A percentile compares a stretch with the other conserved stretches of the same genome.
Conservation (phyloP, 2,329 filamentous ascomycete genomes). For the Didymosphaeria variabile region DNA sequence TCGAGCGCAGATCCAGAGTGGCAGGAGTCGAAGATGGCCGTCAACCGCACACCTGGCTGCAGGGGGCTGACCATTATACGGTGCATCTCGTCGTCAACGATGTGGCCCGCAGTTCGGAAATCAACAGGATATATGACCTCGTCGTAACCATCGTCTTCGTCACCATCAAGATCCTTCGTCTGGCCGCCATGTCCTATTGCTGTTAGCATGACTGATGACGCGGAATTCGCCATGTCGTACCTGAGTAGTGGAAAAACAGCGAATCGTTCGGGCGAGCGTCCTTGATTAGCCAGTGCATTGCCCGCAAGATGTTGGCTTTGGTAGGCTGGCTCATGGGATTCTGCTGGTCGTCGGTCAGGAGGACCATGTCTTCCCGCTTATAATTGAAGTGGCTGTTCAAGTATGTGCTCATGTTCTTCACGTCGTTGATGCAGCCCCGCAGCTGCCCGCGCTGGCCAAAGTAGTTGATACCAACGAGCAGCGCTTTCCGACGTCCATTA, state of each 20-base stretch:
- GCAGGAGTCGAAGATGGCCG: constrained; percentile 83
- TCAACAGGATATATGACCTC: constrained; percentile 87
- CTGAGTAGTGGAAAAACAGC: constrained; percentile 97
- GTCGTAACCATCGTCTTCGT: constrained; percentile 83
- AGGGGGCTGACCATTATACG: constrained; percentile 80
- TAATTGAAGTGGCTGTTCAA: constrained; percentile 90
- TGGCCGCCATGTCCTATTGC: constrained; percentile 79
- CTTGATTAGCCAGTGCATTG: constrained; percentile 98
- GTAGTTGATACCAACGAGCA: constrained; percentile 96
- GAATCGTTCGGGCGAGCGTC: constrained; percentile 92
- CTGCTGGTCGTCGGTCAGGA: constrained; percentile 94
- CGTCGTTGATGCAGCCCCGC: constrained; percentile 94
- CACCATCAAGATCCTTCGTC: constrained; percentile 79
- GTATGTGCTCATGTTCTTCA: constrained; percentile 95
- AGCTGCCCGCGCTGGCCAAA: constrained; percentile 91
- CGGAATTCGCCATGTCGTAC: constrained; percentile 57
- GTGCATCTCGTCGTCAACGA: constrained; percentile 86
- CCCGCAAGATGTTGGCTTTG: constrained; percentile 91
- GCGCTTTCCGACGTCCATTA: constrained; percentile 85
- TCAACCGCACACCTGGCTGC: constrained; percentile 81
- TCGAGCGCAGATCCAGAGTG: constrained; percentile 82
- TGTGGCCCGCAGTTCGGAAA: constrained; percentile 80
- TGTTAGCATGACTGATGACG: constrained; percentile 18
- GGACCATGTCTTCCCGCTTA: constrained; percentile 95
- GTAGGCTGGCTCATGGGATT: constrained; percentile 97